Evolutionary conservation across 2,329 filamentous ascomycete species (phyloP).

Genomic region (Curvularia spicifera): DNA sequence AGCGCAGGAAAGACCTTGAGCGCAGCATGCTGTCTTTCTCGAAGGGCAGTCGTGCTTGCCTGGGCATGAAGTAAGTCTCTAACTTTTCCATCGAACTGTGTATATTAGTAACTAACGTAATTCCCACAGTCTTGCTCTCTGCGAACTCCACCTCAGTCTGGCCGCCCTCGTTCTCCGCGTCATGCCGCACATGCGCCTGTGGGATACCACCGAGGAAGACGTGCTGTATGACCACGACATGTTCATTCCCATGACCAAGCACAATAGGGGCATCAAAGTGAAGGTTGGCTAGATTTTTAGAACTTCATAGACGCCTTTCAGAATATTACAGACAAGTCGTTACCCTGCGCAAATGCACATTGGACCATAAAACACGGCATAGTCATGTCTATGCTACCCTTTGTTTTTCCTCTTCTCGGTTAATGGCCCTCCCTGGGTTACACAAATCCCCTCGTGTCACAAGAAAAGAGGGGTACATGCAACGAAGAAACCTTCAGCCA

Average conservation of each 20-base stretch:
- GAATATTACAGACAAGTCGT: background rate
- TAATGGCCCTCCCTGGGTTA: too few relatives aligned
- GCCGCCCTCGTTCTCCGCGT: slow-evolving; percentile 31
- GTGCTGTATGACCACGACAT: slow-evolving; percentile 35
- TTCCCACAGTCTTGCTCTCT: slow-evolving; percentile 27
- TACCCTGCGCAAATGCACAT: background rate
- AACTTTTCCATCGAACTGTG: background rate
- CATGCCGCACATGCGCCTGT: slow-evolving; percentile 33
- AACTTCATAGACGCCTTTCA: too few relatives aligned
- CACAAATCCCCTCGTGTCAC: too few relatives aligned
- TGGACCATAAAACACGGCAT: background rate
- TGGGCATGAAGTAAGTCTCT: slow-evolving; percentile 44
- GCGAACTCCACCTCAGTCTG: slow-evolving; percentile 33
- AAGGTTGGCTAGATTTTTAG: slow-evolving; percentile 14
- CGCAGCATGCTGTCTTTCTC: slow-evolving; percentile 39
- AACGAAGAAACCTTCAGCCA: background rate
- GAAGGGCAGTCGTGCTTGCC: slow-evolving; percentile 41
- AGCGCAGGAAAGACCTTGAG: slow-evolving; percentile 35
- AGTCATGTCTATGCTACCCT: too few relatives aligned
- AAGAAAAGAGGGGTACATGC: background rate
- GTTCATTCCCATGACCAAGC: slow-evolving; percentile 38
- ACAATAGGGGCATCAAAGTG: slow-evolving; percentile 31
- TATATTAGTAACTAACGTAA: background rate
- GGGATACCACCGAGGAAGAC: slow-evolving; percentile 30
- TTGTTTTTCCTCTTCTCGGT: too few relatives aligned